These are phyloP conservation scores for Aquilaria sinensis DNA, from an alignment of 345 rosid species.

Conservation along the genomic window DNA sequence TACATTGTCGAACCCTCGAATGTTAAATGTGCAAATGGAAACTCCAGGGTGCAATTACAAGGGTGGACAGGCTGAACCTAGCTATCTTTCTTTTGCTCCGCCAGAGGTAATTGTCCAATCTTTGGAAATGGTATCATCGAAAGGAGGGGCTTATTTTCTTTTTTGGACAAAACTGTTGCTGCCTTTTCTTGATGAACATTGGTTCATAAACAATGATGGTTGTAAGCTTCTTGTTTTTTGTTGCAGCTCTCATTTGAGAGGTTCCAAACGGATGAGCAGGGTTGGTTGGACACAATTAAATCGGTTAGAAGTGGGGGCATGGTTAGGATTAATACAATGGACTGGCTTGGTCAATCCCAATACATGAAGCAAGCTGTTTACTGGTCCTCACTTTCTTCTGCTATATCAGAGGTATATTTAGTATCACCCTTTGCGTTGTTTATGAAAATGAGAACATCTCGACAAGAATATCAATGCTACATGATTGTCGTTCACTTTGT, in stretches of 20 bases:
- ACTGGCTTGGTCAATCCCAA: conserved; percentile 96
- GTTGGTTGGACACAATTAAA: conserved; percentile 77
- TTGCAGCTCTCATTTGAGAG: conserved; percentile 66
- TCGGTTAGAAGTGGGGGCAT: conserved; percentile 55
- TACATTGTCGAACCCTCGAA: conserved; percentile 46
- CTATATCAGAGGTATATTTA: conserved; percentile 62
- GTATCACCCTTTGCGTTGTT: too few species aligned
- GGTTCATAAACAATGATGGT: too few species aligned
- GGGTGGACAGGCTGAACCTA: conserved; percentile 27
- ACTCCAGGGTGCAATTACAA: conserved; percentile 34
- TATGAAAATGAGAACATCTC: too few species aligned
- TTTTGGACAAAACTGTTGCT: too few species aligned
- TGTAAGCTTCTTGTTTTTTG: background rate
- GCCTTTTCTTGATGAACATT: too few species aligned
- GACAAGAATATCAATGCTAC: background rate
- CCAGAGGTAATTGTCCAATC: conserved; percentile 56
- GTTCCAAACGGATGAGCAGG: conserved; percentile 73
- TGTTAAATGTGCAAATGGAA: conserved; percentile 34
- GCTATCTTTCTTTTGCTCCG: conserved; percentile 83
- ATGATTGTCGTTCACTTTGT: background rate
- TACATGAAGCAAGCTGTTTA: conserved; percentile 42
- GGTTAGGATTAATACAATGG: conserved; percentile 78
- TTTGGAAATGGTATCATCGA: too few species aligned
- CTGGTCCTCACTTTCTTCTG: conserved; percentile 76
- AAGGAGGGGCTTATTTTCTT: too few species aligned